phyloP scores from a whole-genome alignment of 495 filamentous ascomycete genomes.

The Penicillium ochrochloron region DNA sequence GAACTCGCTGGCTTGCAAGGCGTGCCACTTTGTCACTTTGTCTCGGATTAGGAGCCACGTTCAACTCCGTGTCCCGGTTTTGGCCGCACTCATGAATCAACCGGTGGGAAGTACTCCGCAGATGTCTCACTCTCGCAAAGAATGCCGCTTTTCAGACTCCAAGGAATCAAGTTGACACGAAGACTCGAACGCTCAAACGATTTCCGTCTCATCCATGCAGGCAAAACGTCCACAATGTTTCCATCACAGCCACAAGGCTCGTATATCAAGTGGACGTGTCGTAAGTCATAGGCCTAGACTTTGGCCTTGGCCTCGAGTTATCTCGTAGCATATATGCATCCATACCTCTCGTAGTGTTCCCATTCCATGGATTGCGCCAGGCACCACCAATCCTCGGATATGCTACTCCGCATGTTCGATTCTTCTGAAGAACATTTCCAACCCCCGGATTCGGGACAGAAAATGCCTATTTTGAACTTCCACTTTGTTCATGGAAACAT shows the following conservation, averaged over 20 bases:
- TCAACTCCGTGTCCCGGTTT: background rate
- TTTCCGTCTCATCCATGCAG: background rate
- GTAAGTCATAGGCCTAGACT: background rate
- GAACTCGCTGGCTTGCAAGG: no score
- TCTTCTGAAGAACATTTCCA: background rate
- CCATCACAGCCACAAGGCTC: background rate
- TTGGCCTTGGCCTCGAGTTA: background rate
- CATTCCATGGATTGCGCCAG: background rate
- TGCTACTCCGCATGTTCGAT: background rate
- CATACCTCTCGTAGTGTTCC: background rate
- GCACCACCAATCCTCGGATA: background rate
- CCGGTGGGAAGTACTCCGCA: background rate
- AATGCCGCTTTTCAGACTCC: background rate
- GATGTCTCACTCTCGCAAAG: background rate
- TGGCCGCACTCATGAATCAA: background rate
- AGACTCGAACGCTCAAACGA: background rate
- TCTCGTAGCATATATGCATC: background rate
- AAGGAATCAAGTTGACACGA: background rate
- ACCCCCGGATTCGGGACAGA: background rate
- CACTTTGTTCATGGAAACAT: background rate
- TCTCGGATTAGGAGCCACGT: conserved; percentile 13
- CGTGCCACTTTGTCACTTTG: conserved; percentile 6
- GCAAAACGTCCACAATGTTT: background rate
- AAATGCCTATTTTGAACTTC: background rate
- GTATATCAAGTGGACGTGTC: background rate